Percentiles rank a stretch among this genome's conserved stretches.
Evolutionary conservation across 2,329 filamentous ascomycete genomes (phyloP).

Genomic region (Alternaria metachromatica): DNA sequence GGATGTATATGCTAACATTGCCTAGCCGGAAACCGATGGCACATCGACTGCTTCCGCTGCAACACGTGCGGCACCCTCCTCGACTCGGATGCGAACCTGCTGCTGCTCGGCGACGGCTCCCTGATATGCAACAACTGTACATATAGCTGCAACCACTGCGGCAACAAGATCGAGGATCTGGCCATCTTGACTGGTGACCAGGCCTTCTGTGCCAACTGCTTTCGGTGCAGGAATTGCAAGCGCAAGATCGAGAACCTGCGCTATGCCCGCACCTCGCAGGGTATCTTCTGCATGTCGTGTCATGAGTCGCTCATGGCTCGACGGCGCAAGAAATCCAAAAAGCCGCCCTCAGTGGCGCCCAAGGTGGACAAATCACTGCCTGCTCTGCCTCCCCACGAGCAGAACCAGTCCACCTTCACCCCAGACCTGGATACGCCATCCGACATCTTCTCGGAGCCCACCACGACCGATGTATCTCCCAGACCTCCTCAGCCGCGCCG

Average conservation of each 20-base stretch:
- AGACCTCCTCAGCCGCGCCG: slow-evolving; percentile 44
- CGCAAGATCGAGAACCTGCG: slow-evolving; percentile 97
- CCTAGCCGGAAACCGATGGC: slow-evolving; percentile 92
- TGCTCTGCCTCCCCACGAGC: slow-evolving; percentile 76
- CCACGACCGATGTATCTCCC: slow-evolving; percentile 73
- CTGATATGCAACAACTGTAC: slow-evolving; percentile 99
- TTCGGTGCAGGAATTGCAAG: slow-evolving; percentile 97
- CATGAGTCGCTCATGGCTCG: slow-evolving; percentile 96
- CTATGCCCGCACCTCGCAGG: slow-evolving; percentile 96
- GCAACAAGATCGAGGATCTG: slow-evolving; percentile 97
- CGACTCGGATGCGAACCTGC: slow-evolving; percentile 96
- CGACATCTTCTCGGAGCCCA: slow-evolving; percentile 67
- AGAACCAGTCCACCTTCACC: slow-evolving; percentile 65
- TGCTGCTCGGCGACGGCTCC: slow-evolving; percentile 95
- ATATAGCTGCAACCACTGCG: slow-evolving; percentile 96
- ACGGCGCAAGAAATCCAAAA: slow-evolving; percentile 82
- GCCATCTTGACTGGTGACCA: slow-evolving; percentile 97
- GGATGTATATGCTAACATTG: slow-evolving; percentile 31
- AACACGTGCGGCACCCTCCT: slow-evolving; percentile 94
- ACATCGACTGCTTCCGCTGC: slow-evolving; percentile 98
- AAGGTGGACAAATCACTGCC: slow-evolving; percentile 91
- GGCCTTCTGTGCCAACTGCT: slow-evolving; percentile 96
- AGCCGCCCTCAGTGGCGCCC: slow-evolving; percentile 51
- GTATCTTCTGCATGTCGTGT: slow-evolving; percentile 99
- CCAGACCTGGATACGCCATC: slow-evolving; percentile 63